Evolutionary conservation across 2,329 filamentous ascomycete species (phyloP), one percentile per base, ranked within the genome.

Genomic region (Ascochyta viciae-villosae): DNA sequence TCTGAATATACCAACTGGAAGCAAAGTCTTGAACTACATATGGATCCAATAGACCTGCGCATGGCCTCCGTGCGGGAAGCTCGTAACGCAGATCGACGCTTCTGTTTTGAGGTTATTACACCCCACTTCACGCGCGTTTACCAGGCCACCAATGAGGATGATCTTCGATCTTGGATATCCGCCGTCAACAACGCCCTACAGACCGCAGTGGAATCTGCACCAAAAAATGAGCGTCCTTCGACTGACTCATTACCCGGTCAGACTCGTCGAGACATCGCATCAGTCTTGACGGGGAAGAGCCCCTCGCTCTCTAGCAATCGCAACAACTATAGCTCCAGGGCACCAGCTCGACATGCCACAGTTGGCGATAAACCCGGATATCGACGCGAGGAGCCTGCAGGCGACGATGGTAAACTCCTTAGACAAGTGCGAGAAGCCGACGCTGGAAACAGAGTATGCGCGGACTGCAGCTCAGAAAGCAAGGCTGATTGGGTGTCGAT

Each of bases 1-100:
- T 97, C 94, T 1, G 95, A 99, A 73, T 99, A 99, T 77, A 96
- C 93, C 74, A 98, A 99, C 75, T 99, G 95, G 95, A 99, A 99
- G 77, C 92, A 99, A 74, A 94, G 87, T 74, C 85, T 99, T 23
- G 95, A 99, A 76, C 81, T 98, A 24, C 96, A 99, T 74, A 98
- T 96, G 87, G 95, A 98, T 2, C 95, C 95, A 0, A 98, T 99
- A 63, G 96, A 99, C 75, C 82, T 99, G 41, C 90, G 95, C 33
- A 95, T 98, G 87, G 95, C 95, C 9, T 98, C 95, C 15, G 96
- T 99, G 15, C 87, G 95, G 54, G 95, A 99, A 78, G 94, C 96
- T 37, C 88, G 95, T 23, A 96, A 96, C 74, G 91, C 93, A 1
- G 96, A 99, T 68, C 86, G 95, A 24, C 87, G 95, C 5, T 99